Evolutionary conservation across 345 rosid genomes (phyloP).

Genomic region (Salix dunnii): DNA sequence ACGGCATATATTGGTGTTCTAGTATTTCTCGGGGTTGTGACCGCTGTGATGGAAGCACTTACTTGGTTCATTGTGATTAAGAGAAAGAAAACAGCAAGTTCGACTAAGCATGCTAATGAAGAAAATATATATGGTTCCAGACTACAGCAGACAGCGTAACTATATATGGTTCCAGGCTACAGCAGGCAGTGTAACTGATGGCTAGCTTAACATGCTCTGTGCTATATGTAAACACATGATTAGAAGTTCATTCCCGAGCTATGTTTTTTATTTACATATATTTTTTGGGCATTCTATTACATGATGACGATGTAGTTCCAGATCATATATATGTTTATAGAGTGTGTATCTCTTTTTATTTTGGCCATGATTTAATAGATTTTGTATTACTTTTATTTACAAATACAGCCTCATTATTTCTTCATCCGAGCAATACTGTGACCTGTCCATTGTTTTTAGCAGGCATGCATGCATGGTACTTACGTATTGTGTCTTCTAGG

Average conservation of each 20-base stretch:
- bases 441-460: too few relatives aligned
- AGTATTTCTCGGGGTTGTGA: slow-evolving; percentile 45
- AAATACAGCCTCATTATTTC: not conserved
- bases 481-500: too few relatives aligned
- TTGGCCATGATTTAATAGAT: not conserved
- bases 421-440: too few relatives aligned
- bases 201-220: too few relatives aligned
- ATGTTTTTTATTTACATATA: not conserved
- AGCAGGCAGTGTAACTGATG: too few relatives aligned
- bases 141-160: slow-evolving; percentile 5
- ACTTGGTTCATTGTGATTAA: slow-evolving; percentile 73
- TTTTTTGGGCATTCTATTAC: too few relatives aligned
- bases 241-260: not conserved
- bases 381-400: not conserved
- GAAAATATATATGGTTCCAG: slow-evolving; percentile 25
- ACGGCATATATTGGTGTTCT: slow-evolving; percentile 49
- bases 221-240: not conserved
- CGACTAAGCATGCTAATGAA: slow-evolving; percentile 37
- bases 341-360: not conserved
- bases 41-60: slow-evolving; percentile 51
- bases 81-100: slow-evolving; percentile 40
- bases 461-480: too few relatives aligned
- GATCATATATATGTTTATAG: not conserved
- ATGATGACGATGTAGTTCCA: not conserved
- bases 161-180: too few relatives aligned